A percentile compares a stretch with the other conserved stretches of the same genome.
Evolutionary conservation across 2,329 filamentous ascomycete species (phyloP).

Genomic region (Venturia aucupariae): DNA sequence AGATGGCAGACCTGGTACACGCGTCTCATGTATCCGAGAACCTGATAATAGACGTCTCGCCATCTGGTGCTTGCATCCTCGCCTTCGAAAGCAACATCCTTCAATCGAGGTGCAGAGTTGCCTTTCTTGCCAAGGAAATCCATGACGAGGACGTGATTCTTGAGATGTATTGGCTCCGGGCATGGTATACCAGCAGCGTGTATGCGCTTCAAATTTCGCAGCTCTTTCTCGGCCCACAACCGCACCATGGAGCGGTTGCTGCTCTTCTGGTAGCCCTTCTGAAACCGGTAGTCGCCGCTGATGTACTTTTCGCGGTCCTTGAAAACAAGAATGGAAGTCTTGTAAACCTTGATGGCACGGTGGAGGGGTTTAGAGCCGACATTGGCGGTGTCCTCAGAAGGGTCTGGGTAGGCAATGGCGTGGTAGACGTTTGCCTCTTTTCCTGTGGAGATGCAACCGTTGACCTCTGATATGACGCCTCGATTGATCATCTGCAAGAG

Average conservation of each 20-base stretch:
- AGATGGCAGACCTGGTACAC: constrained; percentile 89
- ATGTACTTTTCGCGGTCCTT: constrained; percentile 97
- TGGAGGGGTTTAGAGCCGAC: constrained; percentile 46
- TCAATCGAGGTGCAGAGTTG: constrained; percentile 77
- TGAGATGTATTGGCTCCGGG: constrained; percentile 79
- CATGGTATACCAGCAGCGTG: constrained; percentile 78
- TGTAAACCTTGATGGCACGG: constrained; percentile 96
- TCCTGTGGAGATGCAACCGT: constrained; percentile 90
- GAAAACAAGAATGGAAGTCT: constrained; percentile 94
- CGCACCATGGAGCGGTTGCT: constrained; percentile 97
- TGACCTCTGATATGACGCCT: constrained; percentile 78
- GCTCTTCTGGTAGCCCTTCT: constrained; percentile 82
- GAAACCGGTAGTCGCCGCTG: constrained; percentile 85
- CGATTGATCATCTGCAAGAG: constrained; percentile 93
- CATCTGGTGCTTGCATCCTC: constrained; percentile 57
- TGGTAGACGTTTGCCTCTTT: constrained; percentile 99
- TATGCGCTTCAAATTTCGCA: constrained; percentile 75
- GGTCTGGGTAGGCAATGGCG: constrained; percentile 55
- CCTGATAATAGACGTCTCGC: constrained; percentile 69
- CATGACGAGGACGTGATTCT: constrained; percentile 95
- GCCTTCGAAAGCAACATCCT: constrained; percentile 68
- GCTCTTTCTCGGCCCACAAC: constrained; percentile 98
- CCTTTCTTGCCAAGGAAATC: constrained; percentile 81
- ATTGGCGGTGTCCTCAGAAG: constrained; percentile 38
- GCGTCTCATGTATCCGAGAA: constrained; percentile 79